Conservation (phyloP, 805 yeast genomes). For the Candida germanica region DNA sequence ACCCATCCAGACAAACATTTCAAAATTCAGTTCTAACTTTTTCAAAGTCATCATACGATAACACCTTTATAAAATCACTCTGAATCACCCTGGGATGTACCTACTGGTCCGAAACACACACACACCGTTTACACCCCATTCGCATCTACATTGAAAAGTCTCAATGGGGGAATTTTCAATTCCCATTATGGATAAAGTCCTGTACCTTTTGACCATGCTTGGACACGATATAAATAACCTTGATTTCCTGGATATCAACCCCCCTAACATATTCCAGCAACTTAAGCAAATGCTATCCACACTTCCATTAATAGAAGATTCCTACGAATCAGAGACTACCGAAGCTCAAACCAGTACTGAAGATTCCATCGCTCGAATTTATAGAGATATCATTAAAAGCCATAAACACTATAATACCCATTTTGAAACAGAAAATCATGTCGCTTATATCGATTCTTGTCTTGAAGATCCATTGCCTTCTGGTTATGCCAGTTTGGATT, state of each 20-base stretch:
- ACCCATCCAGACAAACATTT: no score
- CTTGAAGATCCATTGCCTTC: slow-evolving; percentile 44
- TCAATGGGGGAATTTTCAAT: slow-evolving; percentile 9
- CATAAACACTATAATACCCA: slow-evolving; percentile 10
- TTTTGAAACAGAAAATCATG: slow-evolving; percentile 35
- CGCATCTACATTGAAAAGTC: slow-evolving; percentile 14
- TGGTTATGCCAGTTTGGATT: slow-evolving; percentile 60
- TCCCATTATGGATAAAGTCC: slow-evolving; percentile 11
- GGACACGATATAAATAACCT: slow-evolving; percentile 13
- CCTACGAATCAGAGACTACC: slow-evolving; percentile 34
- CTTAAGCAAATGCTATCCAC: slow-evolving; percentile 13
- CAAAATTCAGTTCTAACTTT: neutral
- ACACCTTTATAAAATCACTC: no score
- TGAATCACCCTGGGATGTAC: no score
- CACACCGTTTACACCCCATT: no score
- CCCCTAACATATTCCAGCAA: slow-evolving; percentile 10
- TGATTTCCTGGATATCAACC: slow-evolving; percentile 14
- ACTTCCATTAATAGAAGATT: slow-evolving; percentile 19
- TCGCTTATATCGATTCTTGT: slow-evolving; percentile 38
- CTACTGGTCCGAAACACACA: no score
- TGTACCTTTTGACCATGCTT: slow-evolving; percentile 18
- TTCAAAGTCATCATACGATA: no score
- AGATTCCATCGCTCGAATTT: slow-evolving; percentile 24
- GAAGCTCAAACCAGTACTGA: slow-evolving; percentile 35
- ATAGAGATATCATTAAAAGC: slow-evolving; percentile 19